Evolutionary conservation across 257 asterid genomes (phyloP).

Genomic region (Solanum chmielewskii): DNA sequence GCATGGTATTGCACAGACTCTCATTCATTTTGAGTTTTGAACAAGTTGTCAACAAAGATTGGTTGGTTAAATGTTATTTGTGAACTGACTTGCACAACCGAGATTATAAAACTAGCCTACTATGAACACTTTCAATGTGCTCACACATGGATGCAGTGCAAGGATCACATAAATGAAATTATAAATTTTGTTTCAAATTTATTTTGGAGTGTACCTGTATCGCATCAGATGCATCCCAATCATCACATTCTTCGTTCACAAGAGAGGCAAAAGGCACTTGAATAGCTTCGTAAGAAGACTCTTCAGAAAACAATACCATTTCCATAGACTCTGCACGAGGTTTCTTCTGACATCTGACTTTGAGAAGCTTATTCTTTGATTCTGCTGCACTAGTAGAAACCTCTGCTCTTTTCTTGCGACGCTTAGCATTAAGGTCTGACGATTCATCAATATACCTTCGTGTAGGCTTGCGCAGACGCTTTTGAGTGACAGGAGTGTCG

Average conservation of each 20-base stretch:
- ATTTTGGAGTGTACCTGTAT: not conserved
- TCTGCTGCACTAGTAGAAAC: constrained; percentile 22
- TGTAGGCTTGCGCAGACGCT: constrained; percentile 89
- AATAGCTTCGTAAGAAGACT: constrained; percentile 54
- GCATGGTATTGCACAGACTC: not conserved
- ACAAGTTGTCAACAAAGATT: not conserved
- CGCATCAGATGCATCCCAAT: constrained; percentile 1
- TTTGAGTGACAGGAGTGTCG: constrained; percentile 27
- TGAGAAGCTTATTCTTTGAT: constrained; percentile 28
- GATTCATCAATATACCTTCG: constrained; percentile 83
- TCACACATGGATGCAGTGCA: not conserved
- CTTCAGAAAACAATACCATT: constrained; percentile 35
- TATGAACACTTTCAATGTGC: not conserved
- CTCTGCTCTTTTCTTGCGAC: constrained; percentile 29
- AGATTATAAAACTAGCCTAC: not conserved
- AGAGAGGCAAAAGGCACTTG: constrained; percentile 92
- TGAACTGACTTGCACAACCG: not conserved
- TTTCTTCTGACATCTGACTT: constrained; percentile 39
- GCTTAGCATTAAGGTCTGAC: constrained; percentile 32
- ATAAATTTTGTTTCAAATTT: not conserved
- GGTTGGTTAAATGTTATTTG: not conserved
- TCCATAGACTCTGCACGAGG: constrained; percentile 25
- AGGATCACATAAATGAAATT: not conserved
- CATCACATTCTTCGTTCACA: constrained; percentile 35
- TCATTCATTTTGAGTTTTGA: not conserved